Evolutionary conservation across 306 rosid species (phyloP), one percentile per base, ranked within the genome.

Genomic region (Medicago ruthenica): DNA sequence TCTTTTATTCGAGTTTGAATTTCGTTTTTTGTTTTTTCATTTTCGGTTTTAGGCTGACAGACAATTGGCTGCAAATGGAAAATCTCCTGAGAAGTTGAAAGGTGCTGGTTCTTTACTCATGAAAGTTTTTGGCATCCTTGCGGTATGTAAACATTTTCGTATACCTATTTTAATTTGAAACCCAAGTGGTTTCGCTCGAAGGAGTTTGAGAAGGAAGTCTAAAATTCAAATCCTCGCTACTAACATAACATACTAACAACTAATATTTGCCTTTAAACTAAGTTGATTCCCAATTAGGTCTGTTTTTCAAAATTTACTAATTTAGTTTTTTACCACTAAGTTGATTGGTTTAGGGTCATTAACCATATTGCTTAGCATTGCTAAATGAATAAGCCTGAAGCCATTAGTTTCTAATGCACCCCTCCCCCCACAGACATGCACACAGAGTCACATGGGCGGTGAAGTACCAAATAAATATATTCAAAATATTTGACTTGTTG

Each of bases 71-170:
- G 84, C 89, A 0, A 88, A 82, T 80, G 99, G 97, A 63, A 92
- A 88, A 79, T 86, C 96, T 13, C 97, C 97, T 0, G 97, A 92
- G 86, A 95, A 95, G 82, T 77, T 95, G 91, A 92, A 95, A 74
- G 99, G 92, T 20, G 97, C 97, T 44, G 99, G 99, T 53, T 95
- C 99, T 16, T 85, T 95, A 73, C 97, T 95, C 5, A 95, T 95
- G 99, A 95, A 92, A 90, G 93, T 89, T 36, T 95, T 95, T 85
- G 97, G 99, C 73, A 88, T 82, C 71, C 97, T 95, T 76, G 99
- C 97, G 65, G 99, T 95, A 88, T 74, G 93, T 81, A 16, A 34
- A 44, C 22, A 7, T 59, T 84, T 83, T 9, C 50, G 3, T 68
- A 1, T 6, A 62, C 27, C 65, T 51, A 27, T 18, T 59, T 42